Evolutionary conservation across 257 asterid genomes (phyloP), one percentile per base, ranked within the genome.

Genomic region (Solanum medicagineum): DNA sequence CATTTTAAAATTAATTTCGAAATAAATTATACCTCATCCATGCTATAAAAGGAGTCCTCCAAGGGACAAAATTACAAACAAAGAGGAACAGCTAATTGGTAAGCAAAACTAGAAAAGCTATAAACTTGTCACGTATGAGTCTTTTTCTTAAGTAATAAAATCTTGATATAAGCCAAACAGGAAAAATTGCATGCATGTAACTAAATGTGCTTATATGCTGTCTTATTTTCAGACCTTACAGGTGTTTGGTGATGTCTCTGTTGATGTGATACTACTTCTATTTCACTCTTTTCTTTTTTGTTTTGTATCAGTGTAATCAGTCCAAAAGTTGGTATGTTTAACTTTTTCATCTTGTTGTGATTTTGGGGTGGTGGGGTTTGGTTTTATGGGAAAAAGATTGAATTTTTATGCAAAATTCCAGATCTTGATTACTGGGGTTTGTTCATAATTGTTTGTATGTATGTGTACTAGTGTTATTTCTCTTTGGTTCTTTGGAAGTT

Each of bases 311-410:
- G 47, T 77, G 15, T 7, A 51, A 51, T 51, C 45, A 29, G 65
- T 79, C 83, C 49, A 79, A 53, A 79, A 79, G 65, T 4, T 53
- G 83, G 47, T 10, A 79, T 29, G 65, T n/a, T 79, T 53, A 26
- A 55, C 53, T 19, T 53, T 79, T 53, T 53, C 6, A 53, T 29
- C 83, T 79, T 79, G 17, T 29, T 79, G 6, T 53, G 17, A 79
- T 79, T 79, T 26, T 79, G 65, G 24, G 82, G 88, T 66, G 86
- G 90, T 87, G 89, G 92, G 89, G 91, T 77, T 56, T 53, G 55
- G 24, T 82, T 84, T 85, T 47, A n/a, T 83, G 73, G 84, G 80
- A 24, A 54, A 74, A 40, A 49, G 19, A 22, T 51, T 54, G 62
- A 60, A 86, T 2, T 1, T 51, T 79, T 79, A 5, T 53, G 47